Base-by-base conservation (phyloP, 202 grass and related monocot genomes). In the Setaria italica region DNA sequence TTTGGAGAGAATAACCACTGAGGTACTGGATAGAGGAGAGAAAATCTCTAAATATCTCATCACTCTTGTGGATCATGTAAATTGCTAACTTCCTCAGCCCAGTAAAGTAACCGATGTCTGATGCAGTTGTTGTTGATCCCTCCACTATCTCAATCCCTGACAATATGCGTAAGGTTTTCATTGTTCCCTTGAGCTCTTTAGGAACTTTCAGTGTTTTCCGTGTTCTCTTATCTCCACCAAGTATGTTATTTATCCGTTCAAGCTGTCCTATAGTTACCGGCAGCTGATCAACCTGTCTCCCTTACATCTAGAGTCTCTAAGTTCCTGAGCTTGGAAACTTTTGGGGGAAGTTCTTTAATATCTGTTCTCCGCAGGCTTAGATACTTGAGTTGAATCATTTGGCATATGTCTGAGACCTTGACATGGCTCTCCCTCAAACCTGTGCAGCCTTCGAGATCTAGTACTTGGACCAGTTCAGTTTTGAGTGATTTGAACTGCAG, bases 1-100 rank as follows among this genome's bases (percentile, higher is more conserved):
- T 41, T 41, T 80, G 62, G 0, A 80, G 78, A 54, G 78, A 51
- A 34, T 67, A 80, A 0, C 78, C 78, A 15, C 62, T 35, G 13
- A 80, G 78, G 6, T 80, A 80, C 32, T 80, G 62, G 47, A 80
- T 54, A n/a, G 78, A 80, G 17, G 78, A 80, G 14, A 66, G 30
- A 0, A 80, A 55, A 54, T 80, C 62, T 15, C 16, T 39, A 9
- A 67, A 68, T 29, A 77, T 77, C 0, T 45, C 37, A 1, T 15
- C 35, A 25, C 2, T 12, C 0, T 46, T 67, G 29, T 53, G 25
- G 30, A 80, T 25, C 76, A 3, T 78, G 57, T 63, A 78, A 20
- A 78, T 78, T 25, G 76, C 57, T 42, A 78, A 11, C 57, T 78
- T 78, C 21, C 21, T 78, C 6, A 78, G n/a, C 42, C 58, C 42